Base-by-base conservation (phyloP, 768 basidiomycete genomes). In the Naganishia antarctica region DNA sequence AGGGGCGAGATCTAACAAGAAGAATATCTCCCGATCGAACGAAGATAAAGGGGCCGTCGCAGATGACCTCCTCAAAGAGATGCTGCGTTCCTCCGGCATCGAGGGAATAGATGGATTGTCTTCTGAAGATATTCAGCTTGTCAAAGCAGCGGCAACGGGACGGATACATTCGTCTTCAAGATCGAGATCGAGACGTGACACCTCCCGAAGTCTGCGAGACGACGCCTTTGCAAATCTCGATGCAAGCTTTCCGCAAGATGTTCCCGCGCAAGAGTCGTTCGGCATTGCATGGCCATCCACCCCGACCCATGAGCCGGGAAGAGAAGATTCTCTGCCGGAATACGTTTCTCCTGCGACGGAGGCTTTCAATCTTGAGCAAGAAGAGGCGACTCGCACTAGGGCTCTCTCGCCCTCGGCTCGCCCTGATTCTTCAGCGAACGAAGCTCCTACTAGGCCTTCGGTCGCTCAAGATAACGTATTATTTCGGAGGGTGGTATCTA, bases 281-380 rank as follows among this genome's bases (percentile, higher is more conserved):
- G 53, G 53, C 13, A 57, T 57, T 23, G 53, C 37, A 3, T 57
- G 53, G 53, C 53, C 53, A 2, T 37, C 23, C 3, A 41, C 53
- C 4, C 53, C 53, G 3, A 41, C n/a, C 5, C 53, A 57, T 29
- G 53, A 57, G 23, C 53, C 53, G 6, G 37, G 37, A 31, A 31
- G 32, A 23, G 4, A 57, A 4, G 53, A 57, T 13, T 37, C 37
- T 26, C 23, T 25, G 21, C 53, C 53, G 21, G 34, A 57, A 25
- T 57, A 57, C 23, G 53, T 37, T 16, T 57, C 53, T 8, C 53
- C 53, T 12, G 37, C 53, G 28, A 26, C 37, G 4, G 53, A 57
- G 9, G 37, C 32, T 9, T 57, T 57, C 37, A 57, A 37, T 13
- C 34, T 9, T 12, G 26, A 25, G 8, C 53, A 31, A 32, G 28